Base-by-base conservation (phyloP, 345 rosid genomes). In the Mallotus nudiflorus region DNA sequence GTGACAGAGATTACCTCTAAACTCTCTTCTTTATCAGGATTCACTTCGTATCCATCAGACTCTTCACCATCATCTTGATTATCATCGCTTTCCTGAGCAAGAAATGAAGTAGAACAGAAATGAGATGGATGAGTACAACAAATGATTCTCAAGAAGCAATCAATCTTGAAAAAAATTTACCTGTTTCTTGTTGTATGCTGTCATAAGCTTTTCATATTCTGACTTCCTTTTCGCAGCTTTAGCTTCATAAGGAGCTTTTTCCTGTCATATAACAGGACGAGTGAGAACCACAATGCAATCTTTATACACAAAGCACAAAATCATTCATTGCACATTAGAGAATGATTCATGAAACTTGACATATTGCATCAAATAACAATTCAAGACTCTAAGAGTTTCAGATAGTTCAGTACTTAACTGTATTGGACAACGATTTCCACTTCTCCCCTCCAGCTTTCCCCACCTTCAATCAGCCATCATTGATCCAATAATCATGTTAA, bases 201-300 rank as follows among this genome's bases (percentile, higher is more conserved):
- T 83, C 91, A 90, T 91, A 68, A 73, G 88, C 80, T 86, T 89
- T 58, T 78, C 91, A 73, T 95, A 89, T n/a, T 91, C 97, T 0
- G 60, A 73, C 77, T 91, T 91, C 85, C 78, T 82, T 76, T 86
- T 87, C 15, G 82, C 88, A 51, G 97, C 97, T 85, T 85, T 91
- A 77, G 88, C 89, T 77, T 86, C 93, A 78, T 80, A 90, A 53
- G 97, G 97, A 69, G 92, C 93, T 80, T 92, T 90, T 29, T 90
- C 97, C 93, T 92, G 75, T 72, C 56, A 54, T 62, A 37, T 31
- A 24, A 19, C 14, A 33, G 42, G 48, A 48, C 55, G 8, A 24
- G n/a, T n/a, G n/a, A n/a, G 37, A 33, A 33, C 37, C 37, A 6
- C 37, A 33, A 33, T 33, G 37, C n/a, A n/a, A n/a, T n/a, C n/a